These are phyloP conservation scores for Tausonia pullulans DNA, from an alignment of 1,284 basidiomycete species.

Conservation along the genomic window DNA sequence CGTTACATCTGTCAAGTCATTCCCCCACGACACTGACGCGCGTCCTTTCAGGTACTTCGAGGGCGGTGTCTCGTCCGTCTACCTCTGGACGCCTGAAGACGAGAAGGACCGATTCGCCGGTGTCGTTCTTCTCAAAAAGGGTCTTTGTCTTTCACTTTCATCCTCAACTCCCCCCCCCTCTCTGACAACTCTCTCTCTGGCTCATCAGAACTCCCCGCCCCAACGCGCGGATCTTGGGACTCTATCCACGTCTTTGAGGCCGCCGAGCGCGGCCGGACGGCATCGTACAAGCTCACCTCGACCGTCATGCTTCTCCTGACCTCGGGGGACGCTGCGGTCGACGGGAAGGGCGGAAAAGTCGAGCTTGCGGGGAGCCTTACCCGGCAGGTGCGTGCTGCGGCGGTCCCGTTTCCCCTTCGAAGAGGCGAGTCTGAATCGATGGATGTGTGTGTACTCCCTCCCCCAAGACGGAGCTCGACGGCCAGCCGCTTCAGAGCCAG, in stretches of 20 bases:
- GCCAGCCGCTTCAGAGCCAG: conserved; percentile 54
- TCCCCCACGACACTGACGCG: not conserved
- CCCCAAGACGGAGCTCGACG: conserved; percentile 70
- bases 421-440: not conserved
- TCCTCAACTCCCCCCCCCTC: conserved; percentile 27
- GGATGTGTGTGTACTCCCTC: not conserved
- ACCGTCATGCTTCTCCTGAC: conserved; percentile 94
- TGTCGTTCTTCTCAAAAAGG: conserved; percentile 91
- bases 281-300: conserved; percentile 93
- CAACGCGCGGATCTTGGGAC: conserved; percentile 70
- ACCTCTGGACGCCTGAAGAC: conserved; percentile 96
- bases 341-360: conserved; percentile 46
- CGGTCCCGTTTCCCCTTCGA: not conserved
- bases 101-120: conserved; percentile 71
- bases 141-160: conserved; percentile 41
- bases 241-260: conserved; percentile 97
- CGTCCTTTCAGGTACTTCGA: conserved; percentile 70
- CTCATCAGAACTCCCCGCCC: conserved; percentile 17
- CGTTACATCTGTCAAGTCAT: not conserved
- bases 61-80: conserved; percentile 92
- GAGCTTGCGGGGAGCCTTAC: conserved; percentile 93
- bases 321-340: conserved; percentile 39
- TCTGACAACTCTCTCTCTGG: conserved; percentile 3
- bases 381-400: conserved; percentile 55
- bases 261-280: conserved; percentile 73